A percentile compares a stretch with the other conserved stretches of the same genome.
Evolutionary conservation across 2,329 filamentous ascomycete genomes (phyloP).

Genomic region (Penicillium sp.): DNA sequence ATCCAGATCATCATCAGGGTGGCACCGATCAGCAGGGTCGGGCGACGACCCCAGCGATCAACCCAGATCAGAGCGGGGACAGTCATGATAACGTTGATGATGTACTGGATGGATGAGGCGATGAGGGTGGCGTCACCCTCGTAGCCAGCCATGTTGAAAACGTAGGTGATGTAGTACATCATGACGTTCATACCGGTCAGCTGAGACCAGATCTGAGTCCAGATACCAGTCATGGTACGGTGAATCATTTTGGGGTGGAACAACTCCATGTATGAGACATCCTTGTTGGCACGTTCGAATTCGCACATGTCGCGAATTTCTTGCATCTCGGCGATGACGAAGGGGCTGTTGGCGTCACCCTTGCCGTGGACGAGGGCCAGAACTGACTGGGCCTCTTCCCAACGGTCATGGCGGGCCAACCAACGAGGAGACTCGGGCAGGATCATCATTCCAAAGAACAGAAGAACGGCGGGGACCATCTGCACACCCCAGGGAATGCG

Average conservation of each 20-base stretch:
- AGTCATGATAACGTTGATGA: constrained; percentile 81
- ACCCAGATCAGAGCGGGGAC: constrained; percentile 73
- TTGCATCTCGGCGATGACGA: constrained; percentile 67
- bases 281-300: constrained; percentile 68
- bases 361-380: constrained; percentile 62
- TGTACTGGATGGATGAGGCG: constrained; percentile 69
- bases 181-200: constrained; percentile 76
- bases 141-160: constrained; percentile 73
- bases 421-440: constrained; percentile 63
- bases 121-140: constrained; percentile 60
- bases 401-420: constrained; percentile 63
- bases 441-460: constrained; percentile 57
- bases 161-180: constrained; percentile 72
- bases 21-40: constrained; percentile 65
- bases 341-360: constrained; percentile 64
- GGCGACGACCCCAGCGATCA: constrained; percentile 73
- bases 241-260: constrained; percentile 74
- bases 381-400: constrained; percentile 54
- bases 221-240: constrained; percentile 69
- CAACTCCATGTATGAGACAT: constrained; percentile 71
- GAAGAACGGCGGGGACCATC: constrained; percentile 60
- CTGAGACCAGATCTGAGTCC: constrained; percentile 75
- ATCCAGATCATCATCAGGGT: constrained; percentile 59
- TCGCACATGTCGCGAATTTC: constrained; percentile 74
- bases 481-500: constrained; percentile 66